Evolutionary conservation across 257 asterid genomes (phyloP).

Genomic region (Penstemon eatonii): DNA sequence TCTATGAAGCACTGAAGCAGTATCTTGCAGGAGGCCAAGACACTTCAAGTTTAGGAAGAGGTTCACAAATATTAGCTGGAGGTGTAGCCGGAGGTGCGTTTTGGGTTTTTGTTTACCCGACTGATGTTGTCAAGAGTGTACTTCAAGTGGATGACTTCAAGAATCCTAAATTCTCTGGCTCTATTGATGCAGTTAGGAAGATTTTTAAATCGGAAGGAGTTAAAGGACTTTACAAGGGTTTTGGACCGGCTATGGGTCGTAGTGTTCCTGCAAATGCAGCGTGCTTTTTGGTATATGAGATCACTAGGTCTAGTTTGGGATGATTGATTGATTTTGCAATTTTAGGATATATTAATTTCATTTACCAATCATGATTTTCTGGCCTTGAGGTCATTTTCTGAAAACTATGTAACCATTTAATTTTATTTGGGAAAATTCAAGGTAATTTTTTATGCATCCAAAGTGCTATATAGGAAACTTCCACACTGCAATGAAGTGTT

Average conservation of each 20-base stretch:
- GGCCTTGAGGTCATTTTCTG: too few species aligned
- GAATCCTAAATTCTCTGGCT: conserved; percentile 69
- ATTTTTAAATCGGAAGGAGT: conserved; percentile 67
- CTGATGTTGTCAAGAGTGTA: conserved; percentile 76
- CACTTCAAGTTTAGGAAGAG: conserved; percentile 66
- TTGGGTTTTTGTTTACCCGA: conserved; percentile 73
- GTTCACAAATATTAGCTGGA: conserved; percentile 67
- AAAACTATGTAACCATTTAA: too few species aligned
- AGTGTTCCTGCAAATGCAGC: conserved; percentile 92
- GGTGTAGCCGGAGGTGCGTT: conserved; percentile 80
- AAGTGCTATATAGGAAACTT: too few species aligned
- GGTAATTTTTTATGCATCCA: too few species aligned
- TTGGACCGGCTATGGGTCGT: conserved; percentile 86
- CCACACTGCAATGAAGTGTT: too few species aligned
- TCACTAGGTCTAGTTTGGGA: conserved; percentile 71
- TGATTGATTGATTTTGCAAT: conserved; percentile 24
- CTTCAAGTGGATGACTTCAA: conserved; percentile 78
- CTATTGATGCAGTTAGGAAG: conserved; percentile 66
- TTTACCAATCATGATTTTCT: too few species aligned
- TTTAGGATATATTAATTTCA: too few species aligned
- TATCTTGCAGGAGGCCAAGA: conserved; percentile 66
- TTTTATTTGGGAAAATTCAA: too few species aligned
- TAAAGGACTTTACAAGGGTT: conserved; percentile 82
- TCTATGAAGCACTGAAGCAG: conserved; percentile 72
- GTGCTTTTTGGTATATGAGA: conserved; percentile 83